phyloP scores from a whole-genome alignment of 2,329 filamentous ascomycete species.

The Alternaria sp. region DNA sequence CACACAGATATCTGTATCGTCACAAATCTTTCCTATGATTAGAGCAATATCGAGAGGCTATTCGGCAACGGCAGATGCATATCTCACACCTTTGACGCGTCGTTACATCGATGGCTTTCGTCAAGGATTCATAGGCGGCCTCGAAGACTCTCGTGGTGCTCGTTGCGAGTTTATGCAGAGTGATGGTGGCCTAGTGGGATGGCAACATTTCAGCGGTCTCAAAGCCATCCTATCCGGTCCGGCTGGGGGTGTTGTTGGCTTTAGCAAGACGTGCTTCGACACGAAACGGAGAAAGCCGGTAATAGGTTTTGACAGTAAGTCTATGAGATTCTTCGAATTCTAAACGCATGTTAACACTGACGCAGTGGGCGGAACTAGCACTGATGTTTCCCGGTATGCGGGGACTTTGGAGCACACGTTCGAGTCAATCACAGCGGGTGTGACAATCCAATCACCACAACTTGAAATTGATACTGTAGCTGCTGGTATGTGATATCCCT shows the following conservation, averaged over 20 bases:
- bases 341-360: not conserved
- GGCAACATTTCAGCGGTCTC: conserved; percentile 40
- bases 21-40: conserved; percentile 34
- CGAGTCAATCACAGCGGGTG: conserved; percentile 44
- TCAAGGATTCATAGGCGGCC: conserved; percentile 33
- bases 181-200: conserved; percentile 42
- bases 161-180: conserved; percentile 48
- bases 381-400: conserved; percentile 46
- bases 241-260: conserved; percentile 49
- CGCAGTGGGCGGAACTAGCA: conserved; percentile 41
- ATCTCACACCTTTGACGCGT: conserved; percentile 35
- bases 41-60: conserved; percentile 33
- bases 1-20: conserved; percentile 37
- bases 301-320: conserved; percentile 36
- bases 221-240: conserved; percentile 45
- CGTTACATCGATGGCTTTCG: conserved; percentile 35
- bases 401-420: conserved; percentile 42
- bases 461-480: conserved; percentile 50
- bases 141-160: conserved; percentile 32
- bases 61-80: conserved; percentile 38
- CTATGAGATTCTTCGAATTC: not conserved
- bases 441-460: conserved; percentile 41
- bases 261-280: conserved; percentile 43
- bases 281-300: conserved; percentile 32
- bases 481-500: conserved; percentile 30